phyloP scores from a whole-genome alignment of 108 stramenopile genomes.

The Seminavis robusta region DNA sequence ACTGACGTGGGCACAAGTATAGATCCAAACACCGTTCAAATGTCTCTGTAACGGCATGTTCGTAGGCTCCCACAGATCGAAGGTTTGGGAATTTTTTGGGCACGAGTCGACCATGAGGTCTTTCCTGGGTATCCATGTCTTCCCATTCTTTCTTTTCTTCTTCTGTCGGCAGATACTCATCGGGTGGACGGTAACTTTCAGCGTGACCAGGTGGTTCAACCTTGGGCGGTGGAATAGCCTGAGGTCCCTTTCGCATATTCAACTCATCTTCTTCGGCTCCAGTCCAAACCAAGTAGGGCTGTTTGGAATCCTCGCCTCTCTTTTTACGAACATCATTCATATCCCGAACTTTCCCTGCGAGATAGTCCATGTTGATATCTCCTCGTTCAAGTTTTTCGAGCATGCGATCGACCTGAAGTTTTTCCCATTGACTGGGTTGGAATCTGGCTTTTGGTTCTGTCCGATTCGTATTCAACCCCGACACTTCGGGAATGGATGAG shows the following conservation, averaged over 20 bases:
- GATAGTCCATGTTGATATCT: constrained; percentile 80
- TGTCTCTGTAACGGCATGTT: constrained; percentile 88
- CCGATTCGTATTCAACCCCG: constrained; percentile 72
- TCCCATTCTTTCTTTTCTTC: constrained; percentile 93
- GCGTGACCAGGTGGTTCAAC: constrained; percentile 94
- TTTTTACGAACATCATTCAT: constrained; percentile 67
- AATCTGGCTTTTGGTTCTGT: constrained; percentile 78
- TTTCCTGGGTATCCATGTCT: constrained; percentile 84
- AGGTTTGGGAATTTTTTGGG: constrained; percentile 89
- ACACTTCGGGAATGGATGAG: constrained; percentile 76
- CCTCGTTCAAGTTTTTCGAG: constrained; percentile 89
- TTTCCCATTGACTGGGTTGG: constrained; percentile 89
- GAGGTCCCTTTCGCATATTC: constrained; percentile 83
- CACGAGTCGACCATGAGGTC: constrained; percentile 86
- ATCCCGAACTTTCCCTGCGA: constrained; percentile 73
- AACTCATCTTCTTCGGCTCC: constrained; percentile 93
- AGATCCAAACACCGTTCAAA: constrained; percentile 99
- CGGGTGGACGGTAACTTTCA: constrained; percentile 95
- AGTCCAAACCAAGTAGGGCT: constrained; percentile 89
- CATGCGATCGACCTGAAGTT: constrained; percentile 79
- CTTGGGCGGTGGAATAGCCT: constrained; percentile 98
- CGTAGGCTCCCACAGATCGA: constrained; percentile 92
- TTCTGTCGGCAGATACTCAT: constrained; percentile 93
- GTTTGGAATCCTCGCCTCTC: constrained; percentile 41
- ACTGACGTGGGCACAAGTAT: constrained; percentile 93